These are phyloP conservation scores for Trebouxia sp. DNA, from an alignment of 139 green algal species.

Conservation along the genomic window DNA sequence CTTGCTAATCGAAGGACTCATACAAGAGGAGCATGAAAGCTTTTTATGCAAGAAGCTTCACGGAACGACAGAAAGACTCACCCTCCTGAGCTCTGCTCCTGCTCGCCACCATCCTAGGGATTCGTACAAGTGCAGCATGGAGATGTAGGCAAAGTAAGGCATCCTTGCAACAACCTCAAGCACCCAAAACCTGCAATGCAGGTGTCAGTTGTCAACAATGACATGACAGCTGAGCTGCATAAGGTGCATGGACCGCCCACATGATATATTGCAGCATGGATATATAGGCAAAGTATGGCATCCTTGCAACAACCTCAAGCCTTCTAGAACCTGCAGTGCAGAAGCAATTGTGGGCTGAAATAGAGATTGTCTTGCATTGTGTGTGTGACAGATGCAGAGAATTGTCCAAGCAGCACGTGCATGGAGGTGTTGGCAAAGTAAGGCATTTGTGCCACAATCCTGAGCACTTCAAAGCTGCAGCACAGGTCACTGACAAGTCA, in stretches of 20 bases:
- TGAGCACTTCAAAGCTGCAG: too few relatives aligned
- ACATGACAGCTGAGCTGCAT: neutral
- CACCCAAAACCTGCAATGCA: conserved; percentile 82
- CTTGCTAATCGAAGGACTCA: too few relatives aligned
- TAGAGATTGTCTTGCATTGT: too few relatives aligned
- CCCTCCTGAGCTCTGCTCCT: conserved; percentile 77
- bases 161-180: conserved; percentile 93
- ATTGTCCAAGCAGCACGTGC: too few relatives aligned
- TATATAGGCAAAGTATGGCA: conserved; percentile 97
- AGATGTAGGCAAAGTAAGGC: conserved; percentile 97
- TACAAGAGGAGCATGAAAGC: too few relatives aligned
- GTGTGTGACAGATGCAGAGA: too few relatives aligned
- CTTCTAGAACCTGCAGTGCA: conserved; percentile 88
- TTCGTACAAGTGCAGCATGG: conserved; percentile 93
- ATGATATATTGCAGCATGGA: conserved; percentile 94
- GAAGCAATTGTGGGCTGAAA: too few relatives aligned
- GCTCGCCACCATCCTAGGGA: conserved; percentile 87
- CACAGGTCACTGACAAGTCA: too few relatives aligned
- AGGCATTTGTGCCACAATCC: too few relatives aligned
- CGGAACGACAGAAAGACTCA: conserved; percentile 12
- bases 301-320: conserved; percentile 90
- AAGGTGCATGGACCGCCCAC: too few relatives aligned
- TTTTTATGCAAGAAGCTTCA: too few relatives aligned
- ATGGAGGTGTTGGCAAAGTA: too few relatives aligned
- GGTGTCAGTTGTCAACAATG: neutral